Evolutionary conservation across 768 basidiomycete species (phyloP).

Genomic region (Serpula lacrymans): DNA sequence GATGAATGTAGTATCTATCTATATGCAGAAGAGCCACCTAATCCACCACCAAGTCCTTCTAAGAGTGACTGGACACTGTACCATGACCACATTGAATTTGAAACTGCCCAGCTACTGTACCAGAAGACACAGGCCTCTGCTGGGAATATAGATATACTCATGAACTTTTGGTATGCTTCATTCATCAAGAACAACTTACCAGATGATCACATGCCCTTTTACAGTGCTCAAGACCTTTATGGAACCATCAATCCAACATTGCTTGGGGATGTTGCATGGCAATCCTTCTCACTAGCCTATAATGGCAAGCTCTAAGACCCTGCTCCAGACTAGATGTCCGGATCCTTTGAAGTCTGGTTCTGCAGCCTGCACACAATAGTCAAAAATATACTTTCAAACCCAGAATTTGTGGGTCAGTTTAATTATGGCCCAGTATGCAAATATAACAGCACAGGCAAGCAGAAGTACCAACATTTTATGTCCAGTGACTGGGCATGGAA

Average conservation of each 20-base stretch:
- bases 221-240: slow-evolving; percentile 16
- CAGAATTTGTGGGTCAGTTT: slow-evolving; percentile 14
- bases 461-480: slow-evolving; percentile 6
- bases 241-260: slow-evolving; percentile 22
- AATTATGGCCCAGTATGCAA: slow-evolving; percentile 16
- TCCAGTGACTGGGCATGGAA: slow-evolving; percentile 13
- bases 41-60: too few species aligned
- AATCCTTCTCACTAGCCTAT: slow-evolving; percentile 17
- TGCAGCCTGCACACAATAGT: slow-evolving; percentile 11
- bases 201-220: slow-evolving; percentile 15
- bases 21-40: too few species aligned
- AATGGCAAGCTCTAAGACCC: slow-evolving; percentile 9
- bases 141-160: slow-evolving; percentile 14
- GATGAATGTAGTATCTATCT: too few species aligned
- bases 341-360: slow-evolving; percentile 26
- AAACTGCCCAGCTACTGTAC: slow-evolving; percentile 19
- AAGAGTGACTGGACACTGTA: too few species aligned
- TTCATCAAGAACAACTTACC: slow-evolving; percentile 1
- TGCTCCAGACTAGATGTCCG: slow-evolving; percentile 22
- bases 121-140: slow-evolving; percentile 15
- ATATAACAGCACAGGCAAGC: background rate
- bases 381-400: slow-evolving; percentile 17
- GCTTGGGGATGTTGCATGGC: slow-evolving; percentile 25
- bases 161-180: slow-evolving; percentile 15
- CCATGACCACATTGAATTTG: slow-evolving; percentile 12